Base-by-base conservation (phyloP, 352 stramenopile species). In the Blastocystis sp. region DNA sequence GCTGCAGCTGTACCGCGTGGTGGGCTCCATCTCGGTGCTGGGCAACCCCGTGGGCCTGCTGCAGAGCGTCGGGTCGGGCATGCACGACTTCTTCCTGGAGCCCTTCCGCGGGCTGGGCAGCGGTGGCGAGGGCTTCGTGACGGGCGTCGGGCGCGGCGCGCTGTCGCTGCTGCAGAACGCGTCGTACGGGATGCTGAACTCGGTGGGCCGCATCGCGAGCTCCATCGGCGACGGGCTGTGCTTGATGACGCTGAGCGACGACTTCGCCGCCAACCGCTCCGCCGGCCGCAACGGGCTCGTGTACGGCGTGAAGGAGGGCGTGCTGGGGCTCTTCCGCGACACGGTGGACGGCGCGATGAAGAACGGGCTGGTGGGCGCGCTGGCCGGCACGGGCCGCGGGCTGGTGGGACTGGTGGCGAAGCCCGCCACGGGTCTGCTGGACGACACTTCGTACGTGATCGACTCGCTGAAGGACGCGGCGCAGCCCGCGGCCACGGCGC, bases 71-170 rank as follows among this genome's bases (percentile, higher is more conserved):
- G 94, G 93, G 10, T 92, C 92, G 0, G 94, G 94, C 0, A 92
- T 97, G 0, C 95, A 94, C 34, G 94, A 96, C 57, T 95, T 97
- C 60, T 97, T 97, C 89, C 97, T 96, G 81, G 93, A 97, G 78
- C 94, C 94, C 0, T 91, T 93, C 34, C 94, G 95, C 6, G 94
- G 94, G 0, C 92, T 97, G 76, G 94, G 96, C 28, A 93, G 93
- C 34, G 95, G 92, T 1, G 93, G 93, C 10, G 92, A 94, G 59
- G 93, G 95, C 14, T 98, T 98, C 89, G 91, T 96, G 4, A 84
- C 94, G 6, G 94, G 94, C 0, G 90, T 98, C 1, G 95, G 92
- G 9, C 92, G 94, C 45, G 95, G 95, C 79, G 97, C 94, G 2
- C 93, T 93, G 0, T 95, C 93, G 77, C 90, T 96, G 6, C 92